Conservation (phyloP, 495 filamentous ascomycete species). For the Talaromyces wortmannii region DNA sequence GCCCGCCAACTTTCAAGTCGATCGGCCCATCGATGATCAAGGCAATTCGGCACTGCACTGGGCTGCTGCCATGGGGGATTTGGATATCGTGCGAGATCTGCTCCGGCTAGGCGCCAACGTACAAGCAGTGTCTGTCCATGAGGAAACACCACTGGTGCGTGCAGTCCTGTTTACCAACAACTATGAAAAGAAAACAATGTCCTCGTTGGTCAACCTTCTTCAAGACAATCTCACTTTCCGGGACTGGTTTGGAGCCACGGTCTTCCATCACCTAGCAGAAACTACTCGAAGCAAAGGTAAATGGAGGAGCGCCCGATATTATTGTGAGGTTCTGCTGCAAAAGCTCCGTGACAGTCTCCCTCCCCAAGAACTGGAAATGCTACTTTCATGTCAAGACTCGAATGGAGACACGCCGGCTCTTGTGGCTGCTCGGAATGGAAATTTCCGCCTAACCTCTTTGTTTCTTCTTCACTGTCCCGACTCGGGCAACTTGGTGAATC, state of each 20-base stretch:
- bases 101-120: slow-evolving; percentile 64
- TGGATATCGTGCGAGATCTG: slow-evolving; percentile 81
- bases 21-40: slow-evolving; percentile 83
- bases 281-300: slow-evolving; percentile 74
- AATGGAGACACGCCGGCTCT: slow-evolving; percentile 86
- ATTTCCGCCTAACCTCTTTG: slow-evolving; percentile 36
- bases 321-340: slow-evolving; percentile 84
- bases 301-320: slow-evolving; percentile 80
- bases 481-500: slow-evolving; percentile 73
- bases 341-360: slow-evolving; percentile 64
- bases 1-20: slow-evolving; percentile 74
- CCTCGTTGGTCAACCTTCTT: slow-evolving; percentile 70
- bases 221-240: slow-evolving; percentile 64
- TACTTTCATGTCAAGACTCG: slow-evolving; percentile 66
- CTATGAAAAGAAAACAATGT: slow-evolving; percentile 83
- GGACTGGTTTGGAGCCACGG: slow-evolving; percentile 73
- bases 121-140: slow-evolving; percentile 61
- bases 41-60: slow-evolving; percentile 89
- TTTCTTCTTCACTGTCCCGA: slow-evolving; percentile 53
- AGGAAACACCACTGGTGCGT: slow-evolving; percentile 93
- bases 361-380: slow-evolving; percentile 60
- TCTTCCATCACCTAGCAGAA: slow-evolving; percentile 87
- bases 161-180: slow-evolving; percentile 94
- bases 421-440: slow-evolving; percentile 68
- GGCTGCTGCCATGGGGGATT: slow-evolving; percentile 96